Evolutionary conservation across 345 rosid genomes (phyloP).

Genomic region (Brassica juncea): DNA sequence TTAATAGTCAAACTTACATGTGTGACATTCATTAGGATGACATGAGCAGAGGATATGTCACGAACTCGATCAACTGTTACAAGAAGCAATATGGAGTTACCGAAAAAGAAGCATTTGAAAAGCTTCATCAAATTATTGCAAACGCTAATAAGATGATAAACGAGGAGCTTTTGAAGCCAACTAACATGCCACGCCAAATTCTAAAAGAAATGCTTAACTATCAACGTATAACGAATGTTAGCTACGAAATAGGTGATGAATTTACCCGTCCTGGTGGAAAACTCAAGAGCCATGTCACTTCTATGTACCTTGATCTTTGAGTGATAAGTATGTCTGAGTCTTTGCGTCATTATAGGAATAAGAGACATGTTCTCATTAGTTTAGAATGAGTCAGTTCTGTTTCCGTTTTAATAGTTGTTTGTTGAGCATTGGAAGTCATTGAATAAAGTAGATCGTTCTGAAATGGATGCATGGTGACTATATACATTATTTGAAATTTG

Average conservation of each 20-base stretch:
- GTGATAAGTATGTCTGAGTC: not conserved
- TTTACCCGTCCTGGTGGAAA: not conserved
- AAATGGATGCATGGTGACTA: too few species aligned
- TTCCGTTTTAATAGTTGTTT: too few species aligned
- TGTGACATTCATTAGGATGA: slow-evolving; percentile 35
- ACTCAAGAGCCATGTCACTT: not conserved
- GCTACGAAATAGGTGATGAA: not conserved
- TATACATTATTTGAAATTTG: not conserved
- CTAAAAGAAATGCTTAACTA: not conserved
- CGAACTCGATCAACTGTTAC: not conserved
- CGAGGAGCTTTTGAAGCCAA: slow-evolving; percentile 12
- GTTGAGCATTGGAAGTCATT: not conserved
- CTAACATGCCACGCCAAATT: not conserved
- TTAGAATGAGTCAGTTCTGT: too few species aligned
- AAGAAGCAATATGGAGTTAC: slow-evolving; percentile 12
- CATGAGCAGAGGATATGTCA: slow-evolving; percentile 30
- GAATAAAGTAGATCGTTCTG: not conserved
- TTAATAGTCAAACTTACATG: not conserved
- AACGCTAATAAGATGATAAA: slow-evolving; percentile 13
- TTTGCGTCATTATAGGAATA: not conserved
- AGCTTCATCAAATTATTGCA: not conserved
- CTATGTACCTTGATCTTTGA: not conserved
- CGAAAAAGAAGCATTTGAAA: not conserved
- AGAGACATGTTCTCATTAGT: too few species aligned
- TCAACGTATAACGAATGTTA: not conserved